Conservation (phyloP, 768 basidiomycete genomes). For the Cubamyces sp. region DNA sequence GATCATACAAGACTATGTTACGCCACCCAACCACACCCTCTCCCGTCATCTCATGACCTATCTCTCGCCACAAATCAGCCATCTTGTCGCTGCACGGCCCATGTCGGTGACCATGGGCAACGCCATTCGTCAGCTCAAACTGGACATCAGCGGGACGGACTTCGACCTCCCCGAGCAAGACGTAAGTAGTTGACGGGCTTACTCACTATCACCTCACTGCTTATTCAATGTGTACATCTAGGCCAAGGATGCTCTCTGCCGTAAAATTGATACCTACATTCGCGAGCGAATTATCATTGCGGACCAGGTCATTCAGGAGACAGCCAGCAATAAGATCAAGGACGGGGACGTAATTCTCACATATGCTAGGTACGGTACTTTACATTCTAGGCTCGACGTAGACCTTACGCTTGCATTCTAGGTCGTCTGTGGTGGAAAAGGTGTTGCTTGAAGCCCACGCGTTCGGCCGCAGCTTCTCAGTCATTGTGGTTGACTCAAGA, state of each 20-base stretch:
- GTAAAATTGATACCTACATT: conserved; percentile 91
- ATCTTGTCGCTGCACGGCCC: conserved; percentile 84
- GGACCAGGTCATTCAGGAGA: conserved; percentile 89
- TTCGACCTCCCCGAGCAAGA: conserved; percentile 96
- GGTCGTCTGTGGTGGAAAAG: conserved; percentile 94
- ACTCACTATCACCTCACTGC: not conserved
- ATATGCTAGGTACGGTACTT: conserved; percentile 73
- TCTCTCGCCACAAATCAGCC: conserved; percentile 90
- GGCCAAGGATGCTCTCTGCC: conserved; percentile 86
- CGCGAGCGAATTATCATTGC: conserved; percentile 92
- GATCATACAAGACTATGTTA: conserved; percentile 91
- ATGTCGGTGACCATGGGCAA: conserved; percentile 96
- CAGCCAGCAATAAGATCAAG: conserved; percentile 91
- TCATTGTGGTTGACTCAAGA: conserved; percentile 92
- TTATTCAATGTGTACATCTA: conserved; percentile 37
- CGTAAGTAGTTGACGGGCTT: conserved; percentile 48
- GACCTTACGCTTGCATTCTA: conserved; percentile 35
- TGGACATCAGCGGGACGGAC: conserved; percentile 91
- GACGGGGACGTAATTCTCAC: conserved; percentile 92
- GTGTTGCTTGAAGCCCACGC: conserved; percentile 78
- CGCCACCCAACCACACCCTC: conserved; percentile 84
- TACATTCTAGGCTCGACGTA: not conserved
- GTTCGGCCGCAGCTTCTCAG: conserved; percentile 80
- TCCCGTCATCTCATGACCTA: conserved; percentile 91
- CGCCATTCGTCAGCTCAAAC: conserved; percentile 90